Evolutionary conservation across 2,329 filamentous ascomycete genomes (phyloP), one percentile per base, ranked within the genome.

Genomic region (Botrytis cinerea): DNA sequence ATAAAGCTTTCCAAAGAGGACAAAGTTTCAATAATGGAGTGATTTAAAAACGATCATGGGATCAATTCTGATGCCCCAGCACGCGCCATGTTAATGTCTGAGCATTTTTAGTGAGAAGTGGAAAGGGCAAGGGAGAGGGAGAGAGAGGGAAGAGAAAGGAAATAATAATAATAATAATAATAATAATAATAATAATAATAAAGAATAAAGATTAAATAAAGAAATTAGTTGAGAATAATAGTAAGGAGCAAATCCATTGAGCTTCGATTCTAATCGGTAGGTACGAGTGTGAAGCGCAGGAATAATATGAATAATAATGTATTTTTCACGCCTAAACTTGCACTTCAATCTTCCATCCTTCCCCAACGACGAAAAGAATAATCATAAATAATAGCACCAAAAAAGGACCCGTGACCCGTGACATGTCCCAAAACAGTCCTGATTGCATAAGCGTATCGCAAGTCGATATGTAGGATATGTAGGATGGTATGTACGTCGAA

Each of bases 41-140:
- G 69, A 62, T 35, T 46, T n/a, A n/a, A 70, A 71, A 71, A 51
- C n/a, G 46, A 72, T 72, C 60, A 72, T 72, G 60, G n/a, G 70
- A 64, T 72, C 70, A 67, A 40, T 72, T 67, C 28, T 67, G 45
- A 72, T 67, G 25, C 35, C 35, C 46, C 46, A 71, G 46, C 57
- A 71, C 70, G 70, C 70, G 70, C 70, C 64, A 67, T 38, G 2
- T 40, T 14, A 20, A 46, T 66, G 70, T 71, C 61, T 63, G 45
- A 71, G 59, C 59, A 51, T 45, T 64, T 20, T 54, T 67, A n/a
- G 43, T 64, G 28, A 8, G 28, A 40, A 38, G n/a, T 35, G 16
- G 25, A 61, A 25, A 18, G 35, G 10, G 22, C 32, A 16, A 14
- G 20, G 2, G 10, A 7, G 25, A 5, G 48, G n/a, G 32, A 32